phyloP scores from a whole-genome alignment of 495 filamentous ascomycete species.

The Hypoxylon cercidicola region DNA sequence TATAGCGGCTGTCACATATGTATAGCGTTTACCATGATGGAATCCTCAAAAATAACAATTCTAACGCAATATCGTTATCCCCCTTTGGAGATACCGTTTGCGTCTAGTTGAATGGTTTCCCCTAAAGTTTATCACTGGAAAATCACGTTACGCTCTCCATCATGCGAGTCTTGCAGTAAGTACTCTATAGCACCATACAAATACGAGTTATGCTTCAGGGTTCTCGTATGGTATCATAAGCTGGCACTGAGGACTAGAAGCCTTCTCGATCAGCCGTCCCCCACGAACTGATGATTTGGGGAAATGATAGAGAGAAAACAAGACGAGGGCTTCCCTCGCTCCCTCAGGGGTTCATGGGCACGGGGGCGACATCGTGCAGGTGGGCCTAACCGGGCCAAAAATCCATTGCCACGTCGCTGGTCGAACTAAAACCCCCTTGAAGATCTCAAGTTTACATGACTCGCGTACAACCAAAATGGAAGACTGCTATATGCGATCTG shows the following conservation, averaged over 20 bases:
- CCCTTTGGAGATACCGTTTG: neutral
- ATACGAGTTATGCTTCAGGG: slow-evolving; percentile 12
- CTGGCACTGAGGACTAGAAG: slow-evolving; percentile 31
- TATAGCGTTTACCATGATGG: neutral
- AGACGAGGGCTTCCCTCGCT: slow-evolving; percentile 26
- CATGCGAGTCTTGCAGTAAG: slow-evolving; percentile 1
- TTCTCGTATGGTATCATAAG: slow-evolving; percentile 19
- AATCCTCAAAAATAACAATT: slow-evolving; percentile 4
- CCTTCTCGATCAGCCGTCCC: slow-evolving; percentile 26
- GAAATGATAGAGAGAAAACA: neutral
- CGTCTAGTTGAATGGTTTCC: neutral
- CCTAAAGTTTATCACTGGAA: neutral
- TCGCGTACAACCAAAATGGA: slow-evolving; percentile 32
- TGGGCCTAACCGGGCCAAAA: slow-evolving; percentile 41
- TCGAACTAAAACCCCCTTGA: slow-evolving; percentile 36
- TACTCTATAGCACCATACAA: slow-evolving; percentile 17
- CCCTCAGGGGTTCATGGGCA: slow-evolving; percentile 36
- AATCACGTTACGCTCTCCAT: slow-evolving; percentile 26
- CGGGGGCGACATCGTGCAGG: slow-evolving; percentile 43
- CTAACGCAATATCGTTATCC: neutral
- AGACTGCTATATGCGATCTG: slow-evolving; percentile 28
- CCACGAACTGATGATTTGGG: slow-evolving; percentile 22
- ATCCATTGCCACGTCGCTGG: slow-evolving; percentile 41
- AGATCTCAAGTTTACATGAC: slow-evolving; percentile 41
- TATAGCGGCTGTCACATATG: too few relatives aligned